Base-by-base conservation (phyloP, 2,329 filamentous ascomycete species). In the Ascochyta pisi region DNA sequence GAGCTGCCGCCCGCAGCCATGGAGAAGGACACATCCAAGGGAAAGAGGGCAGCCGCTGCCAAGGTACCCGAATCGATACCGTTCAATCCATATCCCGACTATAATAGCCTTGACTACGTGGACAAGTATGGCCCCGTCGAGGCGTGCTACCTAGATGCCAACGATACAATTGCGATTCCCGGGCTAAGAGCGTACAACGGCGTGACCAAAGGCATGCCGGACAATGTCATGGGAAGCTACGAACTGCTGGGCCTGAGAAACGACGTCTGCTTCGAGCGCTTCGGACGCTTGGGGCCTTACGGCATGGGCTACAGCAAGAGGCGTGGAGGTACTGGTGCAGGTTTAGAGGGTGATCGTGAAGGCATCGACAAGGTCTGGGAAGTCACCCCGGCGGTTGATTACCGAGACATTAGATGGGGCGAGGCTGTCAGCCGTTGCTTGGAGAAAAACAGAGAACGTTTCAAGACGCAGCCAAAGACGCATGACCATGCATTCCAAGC, bases 191-290 rank as follows among this genome's bases (percentile, higher is more conserved):
- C 89, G 63, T 93, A 90, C 65, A 81, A 88, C 10, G 94, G 94
- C 3, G 84, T 95, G 2, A 90, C 92, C 0, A 83, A 85, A 55
- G 94, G 93, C 1, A 96, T 96, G 73, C 95, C 95, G 0, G 86
- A 95, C 44, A 85, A 92, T 55, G 85, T 91, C 2, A 84, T 94
- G 69, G 95, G 95, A n/a, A 96, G 92, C 0, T 93, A 96, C 67
- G 86, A 92, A 9, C 75, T 94, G 37, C 77, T 98, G 12, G 89
- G 87, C 0, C 79, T 98, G 33, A 86, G 89, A 16, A 86, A 96
- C 63, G 89, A 96, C 67, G 85, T 97, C 42, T 99, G 95, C 78
- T 97, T 96, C 70, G 95, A 99, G 65, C 85, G 95, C 2, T 96
- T 91, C 71, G 94, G 94, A 3, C 85, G 92, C 61, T 85, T 95